Conservation (phyloP, 495 filamentous ascomycete species). For the Pseudoneurospora amorphoporcata region DNA sequence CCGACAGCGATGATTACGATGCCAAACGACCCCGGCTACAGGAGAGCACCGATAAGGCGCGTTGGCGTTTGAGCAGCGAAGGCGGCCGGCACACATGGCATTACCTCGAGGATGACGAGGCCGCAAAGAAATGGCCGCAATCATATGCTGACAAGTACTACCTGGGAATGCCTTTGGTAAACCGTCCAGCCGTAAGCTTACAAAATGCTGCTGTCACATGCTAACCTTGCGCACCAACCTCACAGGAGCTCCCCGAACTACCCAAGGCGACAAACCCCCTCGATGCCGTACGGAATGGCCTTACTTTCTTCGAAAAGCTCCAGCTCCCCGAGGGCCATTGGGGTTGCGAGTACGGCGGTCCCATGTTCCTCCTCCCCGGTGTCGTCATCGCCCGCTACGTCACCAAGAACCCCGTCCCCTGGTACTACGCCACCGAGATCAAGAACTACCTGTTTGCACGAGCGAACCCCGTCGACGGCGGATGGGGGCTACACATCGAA, state of each 20-base stretch:
- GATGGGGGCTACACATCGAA: conserved; percentile 95
- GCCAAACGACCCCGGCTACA: conserved; percentile 29
- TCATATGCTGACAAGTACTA: conserved; percentile 73
- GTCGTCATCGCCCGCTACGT: conserved; percentile 82
- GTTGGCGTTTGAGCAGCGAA: conserved; percentile 81
- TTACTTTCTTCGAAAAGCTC: conserved; percentile 81
- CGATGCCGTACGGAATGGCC: conserved; percentile 67
- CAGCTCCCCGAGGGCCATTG: conserved; percentile 86
- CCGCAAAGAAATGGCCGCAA: conserved; percentile 72
- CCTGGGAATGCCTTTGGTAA: conserved; percentile 51
- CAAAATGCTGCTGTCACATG: not conserved
- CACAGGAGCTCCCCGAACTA: conserved; percentile 61
- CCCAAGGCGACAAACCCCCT: conserved; percentile 61
- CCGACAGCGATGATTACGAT: conserved; percentile 8
- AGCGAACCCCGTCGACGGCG: conserved; percentile 79
- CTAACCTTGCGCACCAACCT: not conserved
- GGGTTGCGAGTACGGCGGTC: conserved; percentile 93
- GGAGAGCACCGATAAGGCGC: conserved; percentile 57
- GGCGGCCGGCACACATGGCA: conserved; percentile 85
- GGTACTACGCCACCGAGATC: conserved; percentile 75
- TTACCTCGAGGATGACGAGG: conserved; percentile 73
- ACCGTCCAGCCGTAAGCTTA: not conserved
- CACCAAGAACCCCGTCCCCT: conserved; percentile 80
- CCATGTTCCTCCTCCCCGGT: conserved; percentile 77
- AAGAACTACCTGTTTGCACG: conserved; percentile 86